Evolutionary conservation across 2,329 filamentous ascomycete species (phyloP).

Genomic region (Ophiostoma sp.): DNA sequence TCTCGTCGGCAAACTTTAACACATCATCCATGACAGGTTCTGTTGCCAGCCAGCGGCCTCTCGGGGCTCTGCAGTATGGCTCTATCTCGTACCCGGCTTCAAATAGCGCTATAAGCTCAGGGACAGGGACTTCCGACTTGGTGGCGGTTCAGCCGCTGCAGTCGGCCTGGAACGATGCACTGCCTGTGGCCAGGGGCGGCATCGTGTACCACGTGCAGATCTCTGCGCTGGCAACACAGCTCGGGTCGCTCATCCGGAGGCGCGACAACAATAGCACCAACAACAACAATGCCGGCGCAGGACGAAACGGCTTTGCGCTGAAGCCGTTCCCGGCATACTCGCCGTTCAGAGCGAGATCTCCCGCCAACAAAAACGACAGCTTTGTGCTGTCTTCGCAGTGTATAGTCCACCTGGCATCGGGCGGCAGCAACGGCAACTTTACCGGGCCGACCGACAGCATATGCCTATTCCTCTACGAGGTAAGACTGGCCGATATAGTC

Average conservation of each 20-base stretch:
- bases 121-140: conserved; percentile 28
- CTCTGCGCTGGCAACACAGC: conserved; percentile 42
- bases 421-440: conserved; percentile 31
- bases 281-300: conserved; percentile 24
- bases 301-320: conserved; percentile 30
- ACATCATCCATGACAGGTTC: background rate
- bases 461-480: conserved; percentile 52
- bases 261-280: conserved; percentile 28
- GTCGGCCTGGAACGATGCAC: conserved; percentile 48
- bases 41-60: background rate
- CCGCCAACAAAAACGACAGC: conserved; percentile 31
- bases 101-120: background rate
- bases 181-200: conserved; percentile 39
- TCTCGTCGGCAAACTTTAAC: conserved; percentile 11
- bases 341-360: conserved; percentile 37
- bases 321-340: conserved; percentile 40
- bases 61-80: background rate
- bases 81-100: background rate
- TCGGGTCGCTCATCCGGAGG: conserved; percentile 35
- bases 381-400: conserved; percentile 43
- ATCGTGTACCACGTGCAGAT: conserved; percentile 40
- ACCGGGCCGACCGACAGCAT: conserved; percentile 37
- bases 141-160: conserved; percentile 40
- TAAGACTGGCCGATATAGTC: conserved; percentile 28
- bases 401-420: conserved; percentile 39